Evolutionary conservation across 2,329 filamentous ascomycete genomes (phyloP).

Genomic region (Talaromyces sp.): DNA sequence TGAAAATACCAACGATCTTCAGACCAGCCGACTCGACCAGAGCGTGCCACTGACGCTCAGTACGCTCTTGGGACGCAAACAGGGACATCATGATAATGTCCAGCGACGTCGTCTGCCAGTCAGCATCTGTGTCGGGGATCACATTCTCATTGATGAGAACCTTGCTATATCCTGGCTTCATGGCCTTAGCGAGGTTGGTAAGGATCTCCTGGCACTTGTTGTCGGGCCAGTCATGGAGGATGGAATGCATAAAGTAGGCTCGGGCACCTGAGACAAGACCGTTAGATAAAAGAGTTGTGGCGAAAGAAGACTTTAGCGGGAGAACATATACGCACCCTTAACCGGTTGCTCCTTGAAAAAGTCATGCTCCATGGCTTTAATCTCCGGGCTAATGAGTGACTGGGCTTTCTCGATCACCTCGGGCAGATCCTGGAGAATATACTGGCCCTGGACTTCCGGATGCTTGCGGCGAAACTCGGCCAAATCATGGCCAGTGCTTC

Average conservation of each 20-base stretch:
- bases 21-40: slow-evolving; percentile 16
- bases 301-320: neutral
- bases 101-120: slow-evolving; percentile 34
- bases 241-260: slow-evolving; percentile 31
- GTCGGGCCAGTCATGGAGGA: slow-evolving; percentile 35
- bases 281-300: neutral
- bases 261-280: slow-evolving; percentile 24
- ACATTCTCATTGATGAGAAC: slow-evolving; percentile 27
- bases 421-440: slow-evolving; percentile 47
- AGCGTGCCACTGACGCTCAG: slow-evolving; percentile 7
- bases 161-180: slow-evolving; percentile 24
- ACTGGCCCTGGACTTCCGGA: slow-evolving; percentile 32
- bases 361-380: slow-evolving; percentile 38
- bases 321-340: slow-evolving; percentile 26
- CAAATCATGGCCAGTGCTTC: slow-evolving; percentile 17
- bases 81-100: slow-evolving; percentile 11
- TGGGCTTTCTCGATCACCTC: slow-evolving; percentile 28
- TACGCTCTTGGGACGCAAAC: slow-evolving; percentile 10
- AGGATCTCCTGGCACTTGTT: slow-evolving; percentile 27
- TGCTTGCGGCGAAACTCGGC: slow-evolving; percentile 32
- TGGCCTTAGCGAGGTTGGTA: slow-evolving; percentile 16
- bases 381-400: slow-evolving; percentile 11
- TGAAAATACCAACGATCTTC: slow-evolving; percentile 21
- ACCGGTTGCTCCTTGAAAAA: slow-evolving; percentile 45
- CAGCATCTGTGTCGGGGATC: slow-evolving; percentile 22